Percentiles rank a stretch among this genome's conserved stretches.
Conservation (phyloP, 345 rosid genomes). For the Diplotaxis tenuifolia region DNA sequence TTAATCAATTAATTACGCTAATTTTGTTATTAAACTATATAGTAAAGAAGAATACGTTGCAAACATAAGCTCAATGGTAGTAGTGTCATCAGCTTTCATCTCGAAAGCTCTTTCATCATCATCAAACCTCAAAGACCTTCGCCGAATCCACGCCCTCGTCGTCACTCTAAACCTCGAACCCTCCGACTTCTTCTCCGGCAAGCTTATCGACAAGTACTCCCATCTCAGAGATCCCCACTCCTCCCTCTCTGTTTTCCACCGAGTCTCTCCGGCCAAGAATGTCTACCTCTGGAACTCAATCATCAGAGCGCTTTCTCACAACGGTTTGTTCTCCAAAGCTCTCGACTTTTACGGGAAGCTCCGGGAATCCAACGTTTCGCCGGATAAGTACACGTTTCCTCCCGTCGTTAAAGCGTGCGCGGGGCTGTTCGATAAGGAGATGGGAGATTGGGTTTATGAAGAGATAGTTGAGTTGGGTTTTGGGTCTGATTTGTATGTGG, state of each 20-base stretch:
- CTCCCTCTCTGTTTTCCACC: constrained; percentile 53
- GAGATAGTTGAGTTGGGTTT: constrained; percentile 43
- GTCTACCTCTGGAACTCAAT: constrained; percentile 63
- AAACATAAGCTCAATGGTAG: constrained; percentile 11
- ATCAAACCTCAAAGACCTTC: constrained; percentile 41
- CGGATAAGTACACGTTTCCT: constrained; percentile 61
- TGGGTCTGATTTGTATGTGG: constrained; percentile 51
- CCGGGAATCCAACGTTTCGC: constrained; percentile 37
- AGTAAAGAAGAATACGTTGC: background rate
- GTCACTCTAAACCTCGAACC: constrained; percentile 50
- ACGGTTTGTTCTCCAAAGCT: constrained; percentile 46
- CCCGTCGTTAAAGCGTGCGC: constrained; percentile 67
- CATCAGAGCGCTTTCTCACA: constrained; percentile 56
- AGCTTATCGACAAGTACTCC: constrained; percentile 60
- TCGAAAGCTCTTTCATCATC: constrained; percentile 44
- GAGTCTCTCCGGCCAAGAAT: constrained; percentile 41
- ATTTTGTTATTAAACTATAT: background rate
- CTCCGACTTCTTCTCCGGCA: constrained; percentile 58
- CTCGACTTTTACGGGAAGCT: constrained; percentile 46
- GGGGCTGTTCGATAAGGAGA: constrained; percentile 36
- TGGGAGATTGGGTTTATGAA: constrained; percentile 42
- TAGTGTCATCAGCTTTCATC: constrained; percentile 32
- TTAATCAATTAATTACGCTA: background rate
- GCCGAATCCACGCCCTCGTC: constrained; percentile 45
- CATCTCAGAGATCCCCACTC: constrained; percentile 43